Evolutionary conservation across 2,329 filamentous ascomycete genomes (phyloP), one percentile per base, ranked within the genome.

Genomic region (Pseudocercospora cruenta): DNA sequence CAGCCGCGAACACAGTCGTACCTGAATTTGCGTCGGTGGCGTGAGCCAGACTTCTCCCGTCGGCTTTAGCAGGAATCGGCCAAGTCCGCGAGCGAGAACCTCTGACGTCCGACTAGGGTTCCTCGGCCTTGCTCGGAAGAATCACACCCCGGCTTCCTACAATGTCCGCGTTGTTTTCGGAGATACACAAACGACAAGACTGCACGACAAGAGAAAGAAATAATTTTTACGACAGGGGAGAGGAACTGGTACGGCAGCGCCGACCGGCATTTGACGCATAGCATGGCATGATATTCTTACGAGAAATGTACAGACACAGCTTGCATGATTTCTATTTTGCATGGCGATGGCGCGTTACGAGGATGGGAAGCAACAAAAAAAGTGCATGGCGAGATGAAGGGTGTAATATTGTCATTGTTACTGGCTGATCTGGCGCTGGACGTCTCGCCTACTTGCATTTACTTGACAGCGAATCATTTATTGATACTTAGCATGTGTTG

Each of bases 21-120:
- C 51, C 51, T 55, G 51, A 55, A 31, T 33, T 33, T 55, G 22
- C 51, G 51, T 55, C 51, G 51, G 51, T 55, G 51, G 51, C 51
- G 51, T 55, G 51, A n/a, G 26, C 51, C 51, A 55, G 51, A 31
- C 51, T 55, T 31, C 39, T 55, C 24, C 26, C 28, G 12, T 58
- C 55, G 55, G 55, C 55, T 19, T 58, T 43, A 22, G 55, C 28
- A 16, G 55, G 33, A 39, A 58, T 43, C 55, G 55, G 55, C 31
- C 55, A 36, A 24, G 55, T 58, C 31, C 55, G 55, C 54, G 31
- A 54, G 24, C 36, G 36, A 26, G 22, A 51, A 26, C 19, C 51
- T 55, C 51, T 55, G 51, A 55, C 24, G 51, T 55, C 24, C 7
- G 8, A 31, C 33, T 31, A 58, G 54, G 31, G 26, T 31, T 58